Conservation (phyloP, 1,284 basidiomycete genomes). For the Coniferiporia weirii region DNA sequence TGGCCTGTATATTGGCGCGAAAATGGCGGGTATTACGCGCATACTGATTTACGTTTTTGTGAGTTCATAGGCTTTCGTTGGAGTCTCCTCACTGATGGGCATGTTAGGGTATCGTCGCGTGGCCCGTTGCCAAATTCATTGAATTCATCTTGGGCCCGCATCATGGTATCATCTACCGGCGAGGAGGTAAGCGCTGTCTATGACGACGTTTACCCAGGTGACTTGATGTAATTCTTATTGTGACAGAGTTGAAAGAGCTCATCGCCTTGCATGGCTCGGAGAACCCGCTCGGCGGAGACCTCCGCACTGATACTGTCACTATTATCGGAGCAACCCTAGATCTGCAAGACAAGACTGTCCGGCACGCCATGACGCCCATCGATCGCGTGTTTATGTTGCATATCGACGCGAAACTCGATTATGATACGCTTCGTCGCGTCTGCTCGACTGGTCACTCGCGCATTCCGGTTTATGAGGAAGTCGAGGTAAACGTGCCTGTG, state of each 20-base stretch:
- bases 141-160: slow-evolving; percentile 60
- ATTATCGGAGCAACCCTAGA: slow-evolving; percentile 75
- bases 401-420: slow-evolving; percentile 76
- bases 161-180: slow-evolving; percentile 55
- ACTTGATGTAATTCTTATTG: not conserved
- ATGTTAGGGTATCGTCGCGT: slow-evolving; percentile 65
- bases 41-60: slow-evolving; percentile 68
- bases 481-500: slow-evolving; percentile 49
- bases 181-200: slow-evolving; percentile 29
- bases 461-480: slow-evolving; percentile 69
- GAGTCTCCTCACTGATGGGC: not conserved
- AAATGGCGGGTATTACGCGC: slow-evolving; percentile 77
- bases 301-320: slow-evolving; percentile 67
- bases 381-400: slow-evolving; percentile 78
- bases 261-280: slow-evolving; percentile 63
- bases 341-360: slow-evolving; percentile 60
- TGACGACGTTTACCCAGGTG: not conserved
- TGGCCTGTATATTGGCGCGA: slow-evolving; percentile 88
- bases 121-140: slow-evolving; percentile 72
- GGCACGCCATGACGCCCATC: slow-evolving; percentile 77
- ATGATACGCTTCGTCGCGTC: slow-evolving; percentile 68
- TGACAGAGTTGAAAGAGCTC: slow-evolving; percentile 56
- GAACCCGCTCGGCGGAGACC: slow-evolving; percentile 57
- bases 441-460: slow-evolving; percentile 77
- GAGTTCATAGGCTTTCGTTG: slow-evolving; percentile 23